Conservation (phyloP, 2,329 filamentous ascomycete genomes). For the Phyllosticta citrichinensis region DNA sequence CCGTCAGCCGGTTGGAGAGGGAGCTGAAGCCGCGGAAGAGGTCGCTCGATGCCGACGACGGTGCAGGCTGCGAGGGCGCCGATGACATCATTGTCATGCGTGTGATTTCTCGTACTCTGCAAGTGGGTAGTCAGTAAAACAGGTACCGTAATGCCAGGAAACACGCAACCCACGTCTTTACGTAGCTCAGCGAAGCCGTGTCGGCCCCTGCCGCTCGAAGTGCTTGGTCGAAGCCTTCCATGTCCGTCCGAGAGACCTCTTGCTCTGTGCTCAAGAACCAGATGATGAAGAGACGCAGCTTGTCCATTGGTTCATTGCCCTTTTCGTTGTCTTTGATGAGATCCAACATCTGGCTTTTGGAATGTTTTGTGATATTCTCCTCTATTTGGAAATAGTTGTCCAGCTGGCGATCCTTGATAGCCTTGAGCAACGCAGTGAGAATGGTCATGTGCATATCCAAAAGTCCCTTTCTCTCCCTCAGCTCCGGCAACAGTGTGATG, state of each 20-base stretch:
- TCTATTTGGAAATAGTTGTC: conserved; percentile 96
- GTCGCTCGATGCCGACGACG: conserved; percentile 56
- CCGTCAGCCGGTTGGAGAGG: conserved; percentile 83
- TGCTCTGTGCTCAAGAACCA: conserved; percentile 86
- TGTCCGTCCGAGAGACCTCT: conserved; percentile 71
- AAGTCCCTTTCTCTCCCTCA: conserved; percentile 83
- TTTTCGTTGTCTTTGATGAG: conserved; percentile 72
- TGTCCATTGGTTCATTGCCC: conserved; percentile 76
- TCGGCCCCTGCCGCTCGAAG: conserved; percentile 67
- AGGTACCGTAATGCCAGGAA: neutral
- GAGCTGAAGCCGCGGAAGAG: conserved; percentile 90
- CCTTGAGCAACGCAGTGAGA: conserved; percentile 64
- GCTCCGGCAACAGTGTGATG: conserved; percentile 82
- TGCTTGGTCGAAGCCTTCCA: conserved; percentile 77
- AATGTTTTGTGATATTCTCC: conserved; percentile 84
- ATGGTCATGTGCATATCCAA: conserved; percentile 99
- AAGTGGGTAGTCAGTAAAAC: conserved; percentile 1
- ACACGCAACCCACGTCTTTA: conserved; percentile 59
- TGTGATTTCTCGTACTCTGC: conserved; percentile 79
- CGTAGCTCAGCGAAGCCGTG: conserved; percentile 68
- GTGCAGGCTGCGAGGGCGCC: conserved; percentile 55
- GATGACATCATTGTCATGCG: conserved; percentile 98
- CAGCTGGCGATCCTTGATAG: conserved; percentile 88
- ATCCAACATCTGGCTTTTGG: conserved; percentile 79
- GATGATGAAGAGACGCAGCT: conserved; percentile 88